Evolutionary conservation across 139 green algal species (phyloP).

Genomic region (Micromonas commoda): DNA sequence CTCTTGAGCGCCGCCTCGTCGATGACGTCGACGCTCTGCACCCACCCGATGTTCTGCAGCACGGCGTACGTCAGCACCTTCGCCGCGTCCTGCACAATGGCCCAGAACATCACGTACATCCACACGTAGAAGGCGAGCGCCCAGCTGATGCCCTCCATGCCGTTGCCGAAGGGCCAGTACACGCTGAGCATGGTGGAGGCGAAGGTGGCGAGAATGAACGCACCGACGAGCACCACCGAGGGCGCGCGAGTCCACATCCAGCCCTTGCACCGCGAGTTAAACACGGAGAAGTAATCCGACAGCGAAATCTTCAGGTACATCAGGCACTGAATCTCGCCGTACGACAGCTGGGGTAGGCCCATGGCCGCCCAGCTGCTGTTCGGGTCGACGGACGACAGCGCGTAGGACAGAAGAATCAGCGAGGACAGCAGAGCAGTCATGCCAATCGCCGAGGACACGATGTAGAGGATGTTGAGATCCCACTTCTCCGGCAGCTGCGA

Average conservation of each 20-base stretch:
- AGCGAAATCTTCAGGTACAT: constrained; percentile 78
- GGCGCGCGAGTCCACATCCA: constrained; percentile 58
- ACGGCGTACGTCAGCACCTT: constrained; percentile 48
- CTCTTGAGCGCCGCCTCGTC: constrained; percentile 9
- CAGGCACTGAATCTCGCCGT: constrained; percentile 62
- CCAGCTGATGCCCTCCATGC: constrained; percentile 39
- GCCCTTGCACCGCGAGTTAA: constrained; percentile 59
- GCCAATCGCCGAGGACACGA: constrained; percentile 60
- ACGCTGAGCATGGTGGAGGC: constrained; percentile 63
- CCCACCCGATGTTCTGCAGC: constrained; percentile 1
- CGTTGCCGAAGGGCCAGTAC: constrained; percentile 54
- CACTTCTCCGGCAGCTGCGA: constrained; percentile 68
- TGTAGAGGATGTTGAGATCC: constrained; percentile 52
- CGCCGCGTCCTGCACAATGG: constrained; percentile 59
- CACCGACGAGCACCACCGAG: constrained; percentile 38
- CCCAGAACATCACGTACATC: constrained; percentile 79
- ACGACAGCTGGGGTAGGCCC: constrained; percentile 48
- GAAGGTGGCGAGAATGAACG: constrained; percentile 45
- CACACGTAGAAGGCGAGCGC: constrained; percentile 61
- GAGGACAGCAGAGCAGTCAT: constrained; percentile 61
- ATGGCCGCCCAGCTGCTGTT: constrained; percentile 33
- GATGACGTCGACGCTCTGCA: constrained; percentile 12
- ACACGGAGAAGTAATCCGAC: constrained; percentile 79
- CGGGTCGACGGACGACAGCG: constrained; percentile 52
- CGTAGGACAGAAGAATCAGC: constrained; percentile 64